These are phyloP conservation scores for Lineolata rhizophorae DNA, from an alignment of 495 filamentous ascomycete genomes.

Conservation along the genomic window DNA sequence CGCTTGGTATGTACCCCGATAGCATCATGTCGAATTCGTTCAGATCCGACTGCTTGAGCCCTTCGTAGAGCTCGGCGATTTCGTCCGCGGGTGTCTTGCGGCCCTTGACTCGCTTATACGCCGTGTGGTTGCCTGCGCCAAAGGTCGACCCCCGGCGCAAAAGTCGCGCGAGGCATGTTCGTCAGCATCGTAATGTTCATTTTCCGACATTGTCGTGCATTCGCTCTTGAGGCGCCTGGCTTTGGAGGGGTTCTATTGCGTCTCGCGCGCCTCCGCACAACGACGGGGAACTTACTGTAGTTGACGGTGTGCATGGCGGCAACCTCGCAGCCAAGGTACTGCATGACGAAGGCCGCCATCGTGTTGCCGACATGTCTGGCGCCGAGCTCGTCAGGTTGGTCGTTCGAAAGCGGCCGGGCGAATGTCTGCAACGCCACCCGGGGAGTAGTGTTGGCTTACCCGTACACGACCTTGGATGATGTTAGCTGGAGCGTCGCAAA, in stretches of 20 bases:
- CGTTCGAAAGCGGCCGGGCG: no score
- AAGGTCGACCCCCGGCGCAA: no score
- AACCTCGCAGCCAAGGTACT: conserved; percentile 81
- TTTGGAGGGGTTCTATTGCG: no score
- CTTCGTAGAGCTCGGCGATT: conserved; percentile 66
- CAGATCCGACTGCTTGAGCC: conserved; percentile 59
- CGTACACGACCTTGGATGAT: conserved; percentile 17
- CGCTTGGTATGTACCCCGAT: conserved; percentile 78
- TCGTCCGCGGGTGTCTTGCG: conserved; percentile 58
- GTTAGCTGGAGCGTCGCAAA: conserved; percentile 4
- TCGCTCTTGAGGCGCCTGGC: no score
- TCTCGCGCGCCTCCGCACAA: not conserved
- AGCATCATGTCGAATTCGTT: conserved; percentile 80
- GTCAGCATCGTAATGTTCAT: no score
- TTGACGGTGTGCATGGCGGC: conserved; percentile 87
- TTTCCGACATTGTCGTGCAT: no score
- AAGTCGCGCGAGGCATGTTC: no score
- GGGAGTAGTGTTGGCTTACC: no score
- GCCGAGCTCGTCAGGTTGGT: conserved; percentile 1
- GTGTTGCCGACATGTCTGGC: conserved; percentile 87
- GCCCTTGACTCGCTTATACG: conserved; percentile 70
- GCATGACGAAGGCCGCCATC: conserved; percentile 83
- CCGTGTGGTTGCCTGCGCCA: conserved; percentile 66
- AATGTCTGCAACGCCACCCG: no score
- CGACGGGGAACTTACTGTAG: conserved; percentile 40